Evolutionary conservation across 305 asterid species (phyloP), one percentile per base, ranked within the genome.

Genomic region (Fraxinus xanthoxyloides): DNA sequence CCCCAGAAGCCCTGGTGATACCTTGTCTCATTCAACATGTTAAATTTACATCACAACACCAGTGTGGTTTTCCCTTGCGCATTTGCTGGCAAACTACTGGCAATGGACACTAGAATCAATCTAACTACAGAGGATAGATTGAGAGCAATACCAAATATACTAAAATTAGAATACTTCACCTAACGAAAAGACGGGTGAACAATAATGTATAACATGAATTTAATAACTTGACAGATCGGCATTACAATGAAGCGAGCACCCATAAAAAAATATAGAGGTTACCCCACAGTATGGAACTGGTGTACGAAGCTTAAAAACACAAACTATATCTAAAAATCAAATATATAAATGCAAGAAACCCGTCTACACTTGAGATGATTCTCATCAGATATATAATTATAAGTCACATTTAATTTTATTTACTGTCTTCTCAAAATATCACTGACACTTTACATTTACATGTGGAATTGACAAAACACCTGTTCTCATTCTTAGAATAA

Each of bases 401-500:
- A 77, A 82, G 75, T 85, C 87, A 89, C 65, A 81, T 82, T 84
- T 73, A 85, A 75, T 88, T 80, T 84, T 86, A 83, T 56, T 84
- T 79, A 85, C 78, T 82, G 82, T 46, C 85, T 87, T 83, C 89
- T 88, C 81, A 28, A 80, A 83, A 77, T 85, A 86, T 84, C 89
- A 86, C 69, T 81, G 83, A 70, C 84, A 88, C 81, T 87, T 86
- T 86, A 91, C 88, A 83, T 87, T 89, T 92, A 90, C 97, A 92
- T 54, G 86, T 74, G 87, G 82, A 93, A 91, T 89, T 86, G 91
- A 90, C 98, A 91, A 91, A 91, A 91, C 89, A 96, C 99, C 98
- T 94, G 97, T 94, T 91, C 90, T 96, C 99, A 85, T 89, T 93
- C 90, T 87, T 96, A 94, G 98, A 92, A 91, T 87, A 84, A 88